Evolutionary conservation across 352 stramenopile genomes (phyloP), one percentile per base, ranked within the genome.

Genomic region (Phytopythium chamaehyphon): DNA sequence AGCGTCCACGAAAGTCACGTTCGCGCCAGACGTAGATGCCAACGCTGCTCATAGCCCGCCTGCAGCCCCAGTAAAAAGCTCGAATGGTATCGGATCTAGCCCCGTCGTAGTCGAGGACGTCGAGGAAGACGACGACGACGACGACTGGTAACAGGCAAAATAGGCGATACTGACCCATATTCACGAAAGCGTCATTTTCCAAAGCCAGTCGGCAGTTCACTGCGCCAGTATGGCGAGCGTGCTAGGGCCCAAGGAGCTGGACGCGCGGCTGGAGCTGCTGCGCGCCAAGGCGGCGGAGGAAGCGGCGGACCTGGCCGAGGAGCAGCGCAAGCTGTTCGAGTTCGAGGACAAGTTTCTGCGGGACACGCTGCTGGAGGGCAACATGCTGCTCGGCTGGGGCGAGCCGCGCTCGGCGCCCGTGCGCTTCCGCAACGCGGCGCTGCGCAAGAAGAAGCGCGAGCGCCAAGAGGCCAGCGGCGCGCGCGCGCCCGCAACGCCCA

Each of bases 261-360:
- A 88, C 21, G 66, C 75, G 45, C 61, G 61, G 50, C 64, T 90
- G 56, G 65, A 66, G 19, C 47, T 44, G 48, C 59, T 88, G 48
- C 62, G 70, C 43, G 53, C 50, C 10, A 69, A 81, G 63, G 57
- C 77, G 24, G 55, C 40, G 24, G 59, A 66, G 38, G 81, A 91
- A 44, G 64, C 78, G 51, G 36, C 37, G 36, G 76, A 88, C 51
- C 85, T 76, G 73, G 18, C 49, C 12, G 78, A 89, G 42, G 70
- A 90, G 53, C 66, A 83, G 47, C 64, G 73, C 52, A 86, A 88
- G 61, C 70, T 92, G 31, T 88, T 69, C 40, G 81, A 92, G 63
- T 65, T 88, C 21, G 81, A 92, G 62, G 81, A 88, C 21, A 76
- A 70, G 36, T 89, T 83, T 28, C 57, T 92, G 55, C 66, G 71